Percentiles rank a stretch among this genome's conserved stretches.
phyloP scores from a whole-genome alignment of 352 stramenopile genomes.

The Pythium chondricola region DNA sequence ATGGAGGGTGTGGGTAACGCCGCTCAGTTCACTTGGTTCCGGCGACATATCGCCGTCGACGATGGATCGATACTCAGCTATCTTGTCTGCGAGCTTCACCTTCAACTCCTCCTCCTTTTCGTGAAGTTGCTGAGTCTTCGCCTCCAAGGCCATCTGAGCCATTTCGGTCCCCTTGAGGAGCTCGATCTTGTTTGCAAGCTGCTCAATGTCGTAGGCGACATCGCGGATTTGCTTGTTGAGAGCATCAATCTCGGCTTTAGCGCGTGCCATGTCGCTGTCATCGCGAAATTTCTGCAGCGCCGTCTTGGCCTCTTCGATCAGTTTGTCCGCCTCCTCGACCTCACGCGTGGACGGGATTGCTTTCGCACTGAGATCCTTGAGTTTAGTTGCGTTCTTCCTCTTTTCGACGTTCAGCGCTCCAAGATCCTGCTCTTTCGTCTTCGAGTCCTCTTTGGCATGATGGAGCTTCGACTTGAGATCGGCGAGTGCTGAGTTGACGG shows the following conservation, averaged over 20 bases:
- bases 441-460: constrained; percentile 39
- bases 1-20: constrained; percentile 21
- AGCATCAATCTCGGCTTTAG: constrained; percentile 43
- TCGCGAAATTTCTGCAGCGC: constrained; percentile 35
- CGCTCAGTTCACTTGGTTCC: constrained; percentile 24
- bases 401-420: constrained; percentile 38
- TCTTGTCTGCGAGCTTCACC: constrained; percentile 37
- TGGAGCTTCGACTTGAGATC: constrained; percentile 50
- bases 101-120: constrained; percentile 41
- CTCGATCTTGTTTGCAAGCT: constrained; percentile 46
- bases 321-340: constrained; percentile 35
- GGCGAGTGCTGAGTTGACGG: constrained; percentile 35
- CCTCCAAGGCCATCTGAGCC: constrained; percentile 45
- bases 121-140: constrained; percentile 34
- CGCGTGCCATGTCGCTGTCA: constrained; percentile 25
- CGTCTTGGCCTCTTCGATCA: constrained; percentile 41
- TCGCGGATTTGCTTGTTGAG: constrained; percentile 38
- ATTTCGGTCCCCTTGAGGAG: constrained; percentile 41
- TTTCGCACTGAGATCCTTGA: constrained; percentile 35
- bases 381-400: constrained; percentile 21
- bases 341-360: constrained; percentile 41
- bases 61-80: constrained; percentile 28
- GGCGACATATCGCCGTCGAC: constrained; percentile 23
- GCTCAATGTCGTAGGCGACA: constrained; percentile 31
- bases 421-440: constrained; percentile 36